Base-by-base conservation (phyloP, 192 early-diverging fungal genomes). In the Umbelopsis ramanniana region DNA sequence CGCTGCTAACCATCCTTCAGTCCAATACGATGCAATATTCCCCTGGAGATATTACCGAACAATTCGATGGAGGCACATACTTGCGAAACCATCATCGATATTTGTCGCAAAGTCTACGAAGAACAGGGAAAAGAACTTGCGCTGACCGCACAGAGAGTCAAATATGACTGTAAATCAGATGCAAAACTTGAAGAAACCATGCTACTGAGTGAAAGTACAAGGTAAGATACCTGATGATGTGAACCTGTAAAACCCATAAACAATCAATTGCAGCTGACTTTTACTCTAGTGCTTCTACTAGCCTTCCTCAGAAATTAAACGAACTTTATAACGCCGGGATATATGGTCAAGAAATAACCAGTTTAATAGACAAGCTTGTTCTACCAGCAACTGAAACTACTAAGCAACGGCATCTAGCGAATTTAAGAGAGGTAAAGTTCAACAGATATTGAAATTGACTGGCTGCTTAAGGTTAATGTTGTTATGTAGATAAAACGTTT, bases 311-410 rank as follows among this genome's bases (percentile, higher is more conserved):
- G 10, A 68, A 73, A 22, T 80, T 85, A 72, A 79, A 77, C 0
- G 38, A 81, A n/a, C 73, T 83, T 22, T 75, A 82, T 7, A 85
- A 85, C 46, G 73, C 84, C 8, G 74, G 79, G 0, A 69, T 85
- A 9, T 85, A 85, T 77, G 81, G 80, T 5, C 79, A 82, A n/a
- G 74, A 76, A 33, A 66, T 81, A 14, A 74, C 75, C 0, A 77
- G 75, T 68, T 66, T 85, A 54, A 76, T 85, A 4, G 84, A 85
- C 37, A 79, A 79, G 11, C 63, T 85, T 22, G 70, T 85, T 23
- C 60, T 79, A 0, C 84, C 84, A 6, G 76, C 77, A 7, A 66
- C 76, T 4, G 79, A 82, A 47, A 72, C 76, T 69, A 66, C 77
- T 4, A 68, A 76, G 0, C 74, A 79, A 40, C 74, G 81, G 14